Evolutionary conservation across 345 rosid species (phyloP).

Genomic region (Barbarea vulgaris): DNA sequence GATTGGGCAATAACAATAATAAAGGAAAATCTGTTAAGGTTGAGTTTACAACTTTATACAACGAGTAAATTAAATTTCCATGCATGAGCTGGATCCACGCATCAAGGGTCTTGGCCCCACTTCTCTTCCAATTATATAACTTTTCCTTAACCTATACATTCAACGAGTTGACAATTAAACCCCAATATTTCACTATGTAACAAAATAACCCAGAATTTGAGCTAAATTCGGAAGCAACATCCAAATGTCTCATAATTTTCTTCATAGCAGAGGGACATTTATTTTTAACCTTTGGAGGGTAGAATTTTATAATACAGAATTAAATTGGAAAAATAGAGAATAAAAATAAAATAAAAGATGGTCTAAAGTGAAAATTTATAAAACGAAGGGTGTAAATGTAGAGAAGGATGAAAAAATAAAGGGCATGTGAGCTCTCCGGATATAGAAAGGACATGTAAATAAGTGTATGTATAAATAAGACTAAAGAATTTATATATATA

Average conservation of each 20-base stretch:
- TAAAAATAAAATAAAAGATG: no score
- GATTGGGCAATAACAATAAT: conserved; percentile 12
- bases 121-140: conserved; percentile 28
- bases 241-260: not conserved
- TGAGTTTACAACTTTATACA: conserved; percentile 28
- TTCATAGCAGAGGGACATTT: no score
- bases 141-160: not conserved
- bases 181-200: not conserved
- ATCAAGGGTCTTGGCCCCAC: conserved; percentile 59
- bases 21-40: conserved; percentile 17
- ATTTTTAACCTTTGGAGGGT: no score
- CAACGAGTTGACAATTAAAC: not conserved
- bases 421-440: conserved; percentile 5
- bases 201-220: not conserved
- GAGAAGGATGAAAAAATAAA: conserved; percentile 15
- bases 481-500: not conserved
- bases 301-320: no score
- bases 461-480: not conserved
- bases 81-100: conserved; percentile 93
- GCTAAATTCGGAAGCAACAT: not conserved
- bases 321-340: no score
- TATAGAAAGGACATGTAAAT: conserved; percentile 12
- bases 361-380: not conserved
- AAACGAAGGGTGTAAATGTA: not conserved
- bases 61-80: conserved; percentile 49